Percentiles rank a stretch among this genome's conserved stretches.
Evolutionary conservation across 805 yeast genomes (phyloP).

Genomic region (Saccharomycopsis guyanensis): DNA sequence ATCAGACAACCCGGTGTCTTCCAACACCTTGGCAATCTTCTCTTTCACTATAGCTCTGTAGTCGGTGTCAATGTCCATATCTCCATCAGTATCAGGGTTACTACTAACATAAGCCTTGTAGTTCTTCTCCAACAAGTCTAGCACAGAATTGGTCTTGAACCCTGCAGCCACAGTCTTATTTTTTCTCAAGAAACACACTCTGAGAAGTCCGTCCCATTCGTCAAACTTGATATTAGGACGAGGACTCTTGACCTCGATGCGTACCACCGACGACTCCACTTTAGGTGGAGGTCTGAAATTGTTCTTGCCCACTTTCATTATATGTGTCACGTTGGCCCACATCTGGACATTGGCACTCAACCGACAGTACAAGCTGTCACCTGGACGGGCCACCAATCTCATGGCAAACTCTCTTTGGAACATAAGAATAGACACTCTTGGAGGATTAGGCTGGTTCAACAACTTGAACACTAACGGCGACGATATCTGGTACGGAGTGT

Average conservation of each 20-base stretch:
- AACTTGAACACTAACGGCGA: conserved; percentile 93
- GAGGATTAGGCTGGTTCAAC: conserved; percentile 86
- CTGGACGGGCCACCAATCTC: conserved; percentile 90
- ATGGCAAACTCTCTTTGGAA: conserved; percentile 96
- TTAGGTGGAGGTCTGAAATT: conserved; percentile 98
- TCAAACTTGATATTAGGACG: conserved; percentile 89
- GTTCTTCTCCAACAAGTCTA: conserved; percentile 79
- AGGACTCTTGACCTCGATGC: conserved; percentile 86
- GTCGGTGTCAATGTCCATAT: conserved; percentile 29
- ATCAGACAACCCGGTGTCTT: conserved; percentile 73
- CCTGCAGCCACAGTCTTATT: conserved; percentile 91
- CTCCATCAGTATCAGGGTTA: conserved; percentile 27
- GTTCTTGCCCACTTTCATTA: conserved; percentile 96
- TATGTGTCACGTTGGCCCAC: conserved; percentile 99
- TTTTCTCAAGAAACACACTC: conserved; percentile 88
- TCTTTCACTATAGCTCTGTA: conserved; percentile 42
- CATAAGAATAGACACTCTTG: conserved; percentile 92
- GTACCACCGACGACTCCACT: conserved; percentile 93
- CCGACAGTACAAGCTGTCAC: conserved; percentile 89
- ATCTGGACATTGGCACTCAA: conserved; percentile 94
- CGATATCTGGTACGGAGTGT: conserved; percentile 96
- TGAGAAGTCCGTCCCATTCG: conserved; percentile 94
- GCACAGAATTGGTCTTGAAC: conserved; percentile 72
- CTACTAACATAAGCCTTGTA: conserved; percentile 62
- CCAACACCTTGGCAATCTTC: conserved; percentile 65